These are phyloP conservation scores for Nitzschia putrida DNA, from an alignment of 108 stramenopile species.

Conservation along the genomic window DNA sequence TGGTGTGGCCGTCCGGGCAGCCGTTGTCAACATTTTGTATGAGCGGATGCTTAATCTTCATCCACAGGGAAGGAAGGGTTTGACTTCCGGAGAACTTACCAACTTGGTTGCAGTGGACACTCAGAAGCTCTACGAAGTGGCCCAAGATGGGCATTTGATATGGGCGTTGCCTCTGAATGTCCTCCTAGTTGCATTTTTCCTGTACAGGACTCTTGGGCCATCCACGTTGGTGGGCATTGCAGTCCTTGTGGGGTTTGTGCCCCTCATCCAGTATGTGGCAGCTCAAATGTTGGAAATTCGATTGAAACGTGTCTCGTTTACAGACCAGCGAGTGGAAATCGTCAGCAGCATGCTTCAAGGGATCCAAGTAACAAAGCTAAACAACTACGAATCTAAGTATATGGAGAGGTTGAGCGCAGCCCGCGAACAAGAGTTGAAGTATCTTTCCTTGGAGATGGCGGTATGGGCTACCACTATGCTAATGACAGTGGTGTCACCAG, in stretches of 20 bases:
- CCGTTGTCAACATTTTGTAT: constrained; percentile 58
- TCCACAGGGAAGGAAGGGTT: constrained; percentile 47
- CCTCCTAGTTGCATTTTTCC: constrained; percentile 54
- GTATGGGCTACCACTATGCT: constrained; percentile 64
- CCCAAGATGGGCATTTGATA: constrained; percentile 72
- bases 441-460: constrained; percentile 55
- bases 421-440: constrained; percentile 47
- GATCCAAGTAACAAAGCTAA: constrained; percentile 76
- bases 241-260: constrained; percentile 57
- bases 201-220: constrained; percentile 59
- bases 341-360: constrained; percentile 65
- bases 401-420: constrained; percentile 34
- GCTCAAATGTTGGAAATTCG: constrained; percentile 61
- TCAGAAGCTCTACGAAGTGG: constrained; percentile 74
- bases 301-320: constrained; percentile 46
- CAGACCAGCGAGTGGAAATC: constrained; percentile 70
- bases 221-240: constrained; percentile 62
- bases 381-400: constrained; percentile 64
- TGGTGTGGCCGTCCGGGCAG: constrained; percentile 54
- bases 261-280: constrained; percentile 52
- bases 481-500: constrained; percentile 58
- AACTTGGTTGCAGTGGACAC: constrained; percentile 73
- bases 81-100: constrained; percentile 59
- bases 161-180: constrained; percentile 77
- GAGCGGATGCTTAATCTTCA: constrained; percentile 46